Evolutionary conservation across 2,329 filamentous ascomycete species (phyloP), one percentile per base, ranked within the genome.

Genomic region (Scytalidium lignicola): DNA sequence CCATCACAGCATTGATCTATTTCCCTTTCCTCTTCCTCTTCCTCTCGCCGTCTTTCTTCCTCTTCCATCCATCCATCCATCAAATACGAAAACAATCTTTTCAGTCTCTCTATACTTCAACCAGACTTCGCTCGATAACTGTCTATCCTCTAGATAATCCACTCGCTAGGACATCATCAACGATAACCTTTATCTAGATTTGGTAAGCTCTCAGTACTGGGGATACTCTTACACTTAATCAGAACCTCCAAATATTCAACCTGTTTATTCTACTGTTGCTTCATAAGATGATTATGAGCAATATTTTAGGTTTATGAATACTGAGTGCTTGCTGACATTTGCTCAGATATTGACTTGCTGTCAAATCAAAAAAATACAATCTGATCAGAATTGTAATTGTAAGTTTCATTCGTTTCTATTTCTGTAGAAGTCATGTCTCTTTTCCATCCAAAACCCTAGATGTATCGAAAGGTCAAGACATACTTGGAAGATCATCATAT

Each of bases 121-220:
- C 61, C 5, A 26, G 23, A 6, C 23, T 26, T 64, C 61, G 62
- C 63, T 63, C 54, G 62, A 63, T 64, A 65, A 62, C 63, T 64
- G 56, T 55, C 60, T 64, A 65, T 65, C 62, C 62, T 63, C 57
- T 58, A 65, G 57, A 63, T 51, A 50, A 52, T 41, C 51, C 58
- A 58, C 57, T 64, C 62, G 60, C 62, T 64, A 17, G 32, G 10
- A 17, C 32, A 13, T 37, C 15, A 28, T 28, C 26, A 28, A 37
- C 32, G n/a, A 37, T n/a, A 37, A 13, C 15, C 15, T n/a, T n/a
- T 4, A 37, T 13, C 15, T n/a, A 15, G 10, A 37, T n/a, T 26
- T 37, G 32, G 32, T 37, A 37, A 37, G 32, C 15, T 17, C 10
- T 17, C n/a, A 37, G 15, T n/a, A 4, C 15, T 15, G 32, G 15